Percentiles rank a stretch among this genome's conserved stretches.
Evolutionary conservation across 78 protist genomes (phyloP).

Genomic region (Speleostelium caveatum): DNA sequence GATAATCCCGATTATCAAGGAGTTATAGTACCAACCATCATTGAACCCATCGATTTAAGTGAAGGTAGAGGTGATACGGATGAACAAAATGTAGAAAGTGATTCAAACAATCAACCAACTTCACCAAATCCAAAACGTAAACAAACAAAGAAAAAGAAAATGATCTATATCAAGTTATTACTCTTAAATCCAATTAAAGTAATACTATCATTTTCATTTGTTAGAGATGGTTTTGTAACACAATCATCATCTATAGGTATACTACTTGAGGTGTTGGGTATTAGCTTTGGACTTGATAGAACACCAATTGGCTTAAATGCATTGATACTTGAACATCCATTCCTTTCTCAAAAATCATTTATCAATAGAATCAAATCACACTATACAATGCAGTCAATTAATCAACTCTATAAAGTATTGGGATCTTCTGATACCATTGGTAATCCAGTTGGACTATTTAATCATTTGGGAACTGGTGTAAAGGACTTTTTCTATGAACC

Average conservation of each 20-base stretch:
- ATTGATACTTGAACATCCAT: slow-evolving; percentile 80
- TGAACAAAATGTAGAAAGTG: too few species aligned
- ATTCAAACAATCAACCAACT: neutral
- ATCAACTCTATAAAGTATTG: slow-evolving; percentile 72
- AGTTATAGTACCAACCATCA: neutral
- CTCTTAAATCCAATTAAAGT: slow-evolving; percentile 80
- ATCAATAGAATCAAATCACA: slow-evolving; percentile 70
- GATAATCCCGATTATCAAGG: neutral
- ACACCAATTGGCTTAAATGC: slow-evolving; percentile 65
- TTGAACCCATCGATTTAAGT: neutral
- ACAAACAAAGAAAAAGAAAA: slow-evolving; percentile 18
- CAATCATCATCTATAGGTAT: slow-evolving; percentile 27
- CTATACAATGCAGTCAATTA: slow-evolving; percentile 64
- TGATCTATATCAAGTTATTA: slow-evolving; percentile 74
- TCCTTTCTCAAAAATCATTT: slow-evolving; percentile 58
- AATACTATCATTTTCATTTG: slow-evolving; percentile 71
- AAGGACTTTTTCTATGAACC: slow-evolving; percentile 93
- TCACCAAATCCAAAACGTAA: neutral
- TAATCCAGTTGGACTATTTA: slow-evolving; percentile 89
- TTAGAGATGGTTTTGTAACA: slow-evolving; percentile 64
- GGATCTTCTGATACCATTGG: slow-evolving; percentile 91
- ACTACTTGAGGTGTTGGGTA: slow-evolving; percentile 52
- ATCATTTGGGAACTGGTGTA: slow-evolving; percentile 86
- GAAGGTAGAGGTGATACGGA: neutral
- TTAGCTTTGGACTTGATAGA: slow-evolving; percentile 71